These are phyloP conservation scores for Conoideocrella luteorostrata DNA, from an alignment of 2,329 filamentous ascomycete species.

Conservation along the genomic window DNA sequence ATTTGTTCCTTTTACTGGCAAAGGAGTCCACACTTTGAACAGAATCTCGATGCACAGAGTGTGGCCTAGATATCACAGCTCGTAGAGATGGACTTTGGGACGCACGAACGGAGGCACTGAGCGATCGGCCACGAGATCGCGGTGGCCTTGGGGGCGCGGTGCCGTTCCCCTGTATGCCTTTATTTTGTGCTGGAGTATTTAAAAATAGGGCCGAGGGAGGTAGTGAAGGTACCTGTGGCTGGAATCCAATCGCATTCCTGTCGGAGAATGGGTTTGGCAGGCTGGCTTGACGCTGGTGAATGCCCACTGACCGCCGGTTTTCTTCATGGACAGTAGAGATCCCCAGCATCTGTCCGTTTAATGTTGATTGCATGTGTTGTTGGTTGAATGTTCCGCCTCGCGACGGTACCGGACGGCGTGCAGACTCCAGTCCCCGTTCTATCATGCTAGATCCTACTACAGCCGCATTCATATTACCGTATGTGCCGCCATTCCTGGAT, in stretches of 20 bases:
- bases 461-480: neutral
- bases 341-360: neutral
- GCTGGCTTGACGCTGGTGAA: neutral
- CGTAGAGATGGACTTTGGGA: conserved; percentile 20
- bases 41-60: conserved; percentile 31
- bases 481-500: neutral
- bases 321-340: neutral
- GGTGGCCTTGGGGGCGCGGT: conserved; percentile 32
- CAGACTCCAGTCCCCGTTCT: neutral
- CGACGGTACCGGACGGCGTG: neutral
- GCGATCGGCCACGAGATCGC: conserved; percentile 42
- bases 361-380: neutral
- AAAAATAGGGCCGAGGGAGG: conserved; percentile 4
- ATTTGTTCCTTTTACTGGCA: conserved; percentile 44
- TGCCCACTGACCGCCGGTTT: neutral
- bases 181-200: neutral
- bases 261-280: conserved; percentile 41
- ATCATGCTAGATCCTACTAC: too few relatives aligned
- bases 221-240: conserved; percentile 2
- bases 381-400: neutral
- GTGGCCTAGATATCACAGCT: conserved; percentile 27
- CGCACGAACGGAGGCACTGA: conserved; percentile 21
- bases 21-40: conserved; percentile 35
- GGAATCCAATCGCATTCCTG: conserved; percentile 33
- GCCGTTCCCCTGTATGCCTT: conserved; percentile 5